Evolutionary conservation across 495 filamentous ascomycete species (phyloP), one percentile per base, ranked within the genome.

Genomic region (Podospora pseudocomata): DNA sequence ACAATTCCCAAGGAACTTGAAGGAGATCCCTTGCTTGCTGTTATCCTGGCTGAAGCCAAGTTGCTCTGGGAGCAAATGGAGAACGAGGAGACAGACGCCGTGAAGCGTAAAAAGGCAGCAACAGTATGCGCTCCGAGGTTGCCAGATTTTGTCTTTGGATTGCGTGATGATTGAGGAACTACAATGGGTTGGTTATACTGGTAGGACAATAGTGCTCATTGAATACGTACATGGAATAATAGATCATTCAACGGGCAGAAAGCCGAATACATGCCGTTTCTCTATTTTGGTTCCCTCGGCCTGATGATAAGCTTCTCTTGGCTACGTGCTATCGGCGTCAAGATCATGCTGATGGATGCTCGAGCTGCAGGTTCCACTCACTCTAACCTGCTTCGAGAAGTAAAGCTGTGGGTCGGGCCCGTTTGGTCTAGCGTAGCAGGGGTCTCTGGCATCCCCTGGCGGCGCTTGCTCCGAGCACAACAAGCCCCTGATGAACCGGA

Each of bases 51-150:
- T 28, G 19, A 61, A 18, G 49, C 32, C 9, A 68, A 66, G 58
- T 58, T 65, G 2, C 69, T 19, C 58, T 66, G 30, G 23, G 68
- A 62, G 27, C 59, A 58, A 58, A 57, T 71, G 63, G 67, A 68
- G 32, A 49, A 49, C 3, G 39, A 49, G 39, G 39, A 49, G 39
- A 49, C 39, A 13, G 39, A 49, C 9, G 39, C 15, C 5, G 39
- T 49, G 9, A 49, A 49, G 13, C 39, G 39, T 0, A 49, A 49
- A 11, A 49, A 49, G 39, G 15, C 39, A 3, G 39, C 39, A 13
- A 13, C 39, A 11, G 15, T 16, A 49, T 49, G 39, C 39, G 15
- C 15, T 11, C 13, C 39, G 2, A 13, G 6, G 3, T 0, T 49
- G 39, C 39, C 39, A 11, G 13, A 3, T 2, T 49, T 49, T 49